Evolutionary conservation across 2,329 filamentous ascomycete genomes (phyloP), one percentile per base, ranked within the genome.

Genomic region (Paraphoma sp.): DNA sequence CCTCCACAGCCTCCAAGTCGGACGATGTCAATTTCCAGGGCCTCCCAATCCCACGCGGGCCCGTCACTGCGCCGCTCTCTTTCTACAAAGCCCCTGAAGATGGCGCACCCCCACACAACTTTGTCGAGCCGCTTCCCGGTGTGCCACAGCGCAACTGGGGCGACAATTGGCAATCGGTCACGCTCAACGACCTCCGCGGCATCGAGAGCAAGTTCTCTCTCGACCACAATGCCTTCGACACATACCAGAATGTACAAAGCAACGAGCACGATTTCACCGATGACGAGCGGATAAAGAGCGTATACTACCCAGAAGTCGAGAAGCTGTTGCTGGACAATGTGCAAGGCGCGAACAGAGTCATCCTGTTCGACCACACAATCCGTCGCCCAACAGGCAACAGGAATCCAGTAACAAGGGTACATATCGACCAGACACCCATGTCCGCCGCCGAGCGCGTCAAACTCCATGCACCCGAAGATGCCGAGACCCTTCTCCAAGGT

Each of bases 361-460:
- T 91, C 64, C 80, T 96, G 71, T 97, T 96, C 78, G 92, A 96
- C 81, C 91, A 97, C 80, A 96, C 92, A 7, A 86, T 96, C 74
- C 89, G 93, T n/a, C 86, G 90, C 42, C 83, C 87, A 0, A 76
- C 80, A 51, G 84, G 89, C 0, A 75, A 76, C n/a, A 86, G 92
- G 46, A 81, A 79, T 1, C 92, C 93, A 1, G 92, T 96, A 0
- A 85, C 82, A 11, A 77, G 85, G 41, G 90, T 90, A 0, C 93
- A 97, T 76, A 90, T 96, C 60, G 93, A 97, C 74, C 93, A 97
- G 78, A 95, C 92, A 0, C 77, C 84, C 6, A 75, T 75, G 14
- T 89, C 90, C 0, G 87, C 90, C 0, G 83, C 79, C 9, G 82
- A 85, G 72, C 89, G 92, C 46, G 89, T 96, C 2, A 80, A 80